Evolutionary conservation across 768 basidiomycete species (phyloP).

Genomic region (Polyporus arcularius): DNA sequence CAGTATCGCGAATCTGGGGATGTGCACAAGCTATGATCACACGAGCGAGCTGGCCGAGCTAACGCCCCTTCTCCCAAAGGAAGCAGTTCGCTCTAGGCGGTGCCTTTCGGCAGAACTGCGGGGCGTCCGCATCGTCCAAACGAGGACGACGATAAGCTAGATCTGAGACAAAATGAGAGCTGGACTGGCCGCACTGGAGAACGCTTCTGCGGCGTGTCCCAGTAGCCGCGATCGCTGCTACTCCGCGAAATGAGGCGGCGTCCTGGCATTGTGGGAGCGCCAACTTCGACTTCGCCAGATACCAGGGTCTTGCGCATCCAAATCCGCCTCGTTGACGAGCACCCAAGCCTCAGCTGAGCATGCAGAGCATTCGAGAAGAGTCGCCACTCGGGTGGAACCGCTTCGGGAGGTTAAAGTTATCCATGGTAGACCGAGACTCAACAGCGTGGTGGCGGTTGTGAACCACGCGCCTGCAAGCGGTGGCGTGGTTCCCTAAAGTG

Average conservation of each 20-base stretch:
- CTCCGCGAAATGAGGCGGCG: background rate
- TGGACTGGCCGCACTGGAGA: background rate
- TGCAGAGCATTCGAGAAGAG: conserved; percentile 6
- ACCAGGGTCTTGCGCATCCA: no score
- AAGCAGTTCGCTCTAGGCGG: conserved; percentile 18
- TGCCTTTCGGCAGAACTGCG: conserved; percentile 26
- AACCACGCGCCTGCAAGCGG: background rate
- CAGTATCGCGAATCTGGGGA: conserved; percentile 18
- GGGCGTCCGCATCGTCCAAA: conserved; percentile 1
- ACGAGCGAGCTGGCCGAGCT: conserved; percentile 19
- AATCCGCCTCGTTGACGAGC: background rate
- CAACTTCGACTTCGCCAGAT: no score
- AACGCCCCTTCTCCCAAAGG: conserved; percentile 21
- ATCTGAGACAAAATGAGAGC: conserved; percentile 2
- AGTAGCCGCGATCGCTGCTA: background rate
- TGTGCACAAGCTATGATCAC: conserved; percentile 18
- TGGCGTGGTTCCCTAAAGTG: background rate
- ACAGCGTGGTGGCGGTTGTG: background rate
- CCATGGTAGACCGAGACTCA: background rate
- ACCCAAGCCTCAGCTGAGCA: no score
- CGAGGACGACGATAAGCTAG: conserved; percentile 18
- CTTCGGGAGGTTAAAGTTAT: background rate
- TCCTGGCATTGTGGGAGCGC: background rate
- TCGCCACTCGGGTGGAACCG: background rate
- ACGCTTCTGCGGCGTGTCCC: background rate